Percentiles rank a stretch among this genome's conserved stretches.
phyloP scores from a whole-genome alignment of 352 stramenopile species.

The Phytophthora europaea region DNA sequence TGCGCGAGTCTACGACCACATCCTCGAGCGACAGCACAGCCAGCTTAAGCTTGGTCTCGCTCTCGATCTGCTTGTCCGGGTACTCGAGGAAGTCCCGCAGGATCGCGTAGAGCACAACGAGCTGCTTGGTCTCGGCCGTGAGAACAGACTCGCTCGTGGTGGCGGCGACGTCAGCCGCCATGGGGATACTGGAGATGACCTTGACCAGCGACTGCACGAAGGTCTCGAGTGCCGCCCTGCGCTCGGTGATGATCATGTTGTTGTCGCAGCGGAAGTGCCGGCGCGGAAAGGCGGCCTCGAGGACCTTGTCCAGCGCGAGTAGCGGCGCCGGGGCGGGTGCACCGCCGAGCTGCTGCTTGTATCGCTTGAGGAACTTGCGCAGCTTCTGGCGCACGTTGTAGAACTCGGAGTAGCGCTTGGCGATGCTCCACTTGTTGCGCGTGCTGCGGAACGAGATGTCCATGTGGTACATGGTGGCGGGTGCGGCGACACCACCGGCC shows the following conservation, averaged over 20 bases:
- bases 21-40: slow-evolving; percentile 86
- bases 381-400: slow-evolving; percentile 75
- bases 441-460: slow-evolving; percentile 89
- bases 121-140: slow-evolving; percentile 48
- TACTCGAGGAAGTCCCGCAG: slow-evolving; percentile 87
- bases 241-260: slow-evolving; percentile 76
- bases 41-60: slow-evolving; percentile 85
- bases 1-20: slow-evolving; percentile 80
- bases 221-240: slow-evolving; percentile 69
- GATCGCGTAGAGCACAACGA: slow-evolving; percentile 76
- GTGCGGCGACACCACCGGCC: slow-evolving; percentile 45
- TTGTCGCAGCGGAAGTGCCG: slow-evolving; percentile 83
- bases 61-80: slow-evolving; percentile 89
- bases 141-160: neutral
- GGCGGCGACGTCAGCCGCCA: slow-evolving; percentile 38
- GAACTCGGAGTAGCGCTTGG: slow-evolving; percentile 91
- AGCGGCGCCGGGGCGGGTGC: slow-evolving; percentile 30
- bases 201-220: slow-evolving; percentile 89
- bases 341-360: slow-evolving; percentile 46
- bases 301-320: slow-evolving; percentile 59
- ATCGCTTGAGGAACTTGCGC: slow-evolving; percentile 73
- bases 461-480: slow-evolving; percentile 90
- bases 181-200: slow-evolving; percentile 80
- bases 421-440: slow-evolving; percentile 89
- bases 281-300: slow-evolving; percentile 69